Evolutionary conservation across 805 yeast genomes (phyloP), one percentile per base, ranked within the genome.

Genomic region (Candida sanyiensis): DNA sequence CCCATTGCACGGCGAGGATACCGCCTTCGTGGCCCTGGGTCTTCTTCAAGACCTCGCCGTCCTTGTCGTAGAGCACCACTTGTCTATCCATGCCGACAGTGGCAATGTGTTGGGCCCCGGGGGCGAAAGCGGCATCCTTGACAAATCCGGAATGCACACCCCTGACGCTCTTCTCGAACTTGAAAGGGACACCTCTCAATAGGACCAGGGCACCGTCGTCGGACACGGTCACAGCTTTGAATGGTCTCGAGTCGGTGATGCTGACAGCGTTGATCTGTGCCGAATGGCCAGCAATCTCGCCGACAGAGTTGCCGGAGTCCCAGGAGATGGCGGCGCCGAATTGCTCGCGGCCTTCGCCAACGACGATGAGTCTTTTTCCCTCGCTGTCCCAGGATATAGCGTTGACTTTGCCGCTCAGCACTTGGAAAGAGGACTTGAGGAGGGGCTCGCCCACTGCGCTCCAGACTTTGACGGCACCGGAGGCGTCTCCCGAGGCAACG

Each of bases 301-400:
- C 99, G 31, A 93, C 79, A n/a, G 96, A 77, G 62, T 93, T 93
- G 44, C 98, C 98, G 1, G 95, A 75, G 56, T 93, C 99, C 74
- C 83, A 83, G 7, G 95, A 77, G 59, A 90, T 86, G 47, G 94
- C 88, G 50, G 83, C 96, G 6, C 97, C 98, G 56, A 76, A 89
- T 44, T 83, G 73, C 51, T 88, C 96, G 49, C 82, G 82, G 35
- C 97, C 98, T 50, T 84, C 82, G 39, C 98, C 98, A 9, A 89
- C 97, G 1, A 96, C 96, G 55, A 93, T 85, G 37, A 93, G 66
- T 49, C 98, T 73, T 44, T 78, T 69, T 33, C 80, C 77, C 54
- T 90, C 98, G 20, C 81, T 80, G 59, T 93, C 97, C 97, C 97
- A 90, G 1, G 86, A 81, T 44, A 90, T 66, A 44, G 85, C 89